Evolutionary conservation across 371 early-diverging fungal genomes (phyloP).

Genomic region (Mortierella sp.): DNA sequence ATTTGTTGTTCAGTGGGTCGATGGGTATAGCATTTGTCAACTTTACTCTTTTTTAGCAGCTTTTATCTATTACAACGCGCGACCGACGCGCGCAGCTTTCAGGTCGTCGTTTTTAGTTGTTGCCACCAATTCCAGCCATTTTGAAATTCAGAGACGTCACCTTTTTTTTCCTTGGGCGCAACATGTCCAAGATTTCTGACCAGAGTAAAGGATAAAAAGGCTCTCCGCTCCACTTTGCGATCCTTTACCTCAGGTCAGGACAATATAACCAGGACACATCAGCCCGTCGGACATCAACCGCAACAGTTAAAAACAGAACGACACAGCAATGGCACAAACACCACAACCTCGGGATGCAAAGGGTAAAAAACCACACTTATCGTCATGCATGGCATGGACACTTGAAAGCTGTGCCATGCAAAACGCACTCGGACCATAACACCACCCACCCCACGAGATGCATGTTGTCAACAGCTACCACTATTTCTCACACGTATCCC

Average conservation of each 20-base stretch:
- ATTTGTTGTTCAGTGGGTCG: too few relatives aligned
- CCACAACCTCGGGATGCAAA: constrained; percentile 55
- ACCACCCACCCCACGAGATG: not conserved
- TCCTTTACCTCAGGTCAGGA: not conserved
- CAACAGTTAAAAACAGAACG: not conserved
- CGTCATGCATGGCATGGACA: not conserved
- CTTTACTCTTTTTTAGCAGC: too few relatives aligned
- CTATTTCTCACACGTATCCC: not conserved
- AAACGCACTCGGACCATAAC: not conserved
- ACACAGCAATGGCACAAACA: constrained; percentile 32
- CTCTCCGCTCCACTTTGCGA: not conserved
- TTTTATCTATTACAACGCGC: too few relatives aligned
- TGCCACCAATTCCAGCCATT: too few relatives aligned
- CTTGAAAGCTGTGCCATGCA: not conserved
- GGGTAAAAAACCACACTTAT: constrained; percentile 18
- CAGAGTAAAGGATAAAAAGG: too few relatives aligned
- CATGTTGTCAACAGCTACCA: not conserved
- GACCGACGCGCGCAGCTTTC: too few relatives aligned
- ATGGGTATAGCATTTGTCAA: too few relatives aligned
- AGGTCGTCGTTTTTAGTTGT: too few relatives aligned
- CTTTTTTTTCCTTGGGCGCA: not conserved
- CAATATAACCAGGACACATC: not conserved
- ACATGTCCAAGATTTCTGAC: not conserved
- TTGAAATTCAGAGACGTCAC: not conserved
- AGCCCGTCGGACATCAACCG: not conserved